Conservation (phyloP, 1,284 basidiomycete genomes). For the Termitomyces sp. region DNA sequence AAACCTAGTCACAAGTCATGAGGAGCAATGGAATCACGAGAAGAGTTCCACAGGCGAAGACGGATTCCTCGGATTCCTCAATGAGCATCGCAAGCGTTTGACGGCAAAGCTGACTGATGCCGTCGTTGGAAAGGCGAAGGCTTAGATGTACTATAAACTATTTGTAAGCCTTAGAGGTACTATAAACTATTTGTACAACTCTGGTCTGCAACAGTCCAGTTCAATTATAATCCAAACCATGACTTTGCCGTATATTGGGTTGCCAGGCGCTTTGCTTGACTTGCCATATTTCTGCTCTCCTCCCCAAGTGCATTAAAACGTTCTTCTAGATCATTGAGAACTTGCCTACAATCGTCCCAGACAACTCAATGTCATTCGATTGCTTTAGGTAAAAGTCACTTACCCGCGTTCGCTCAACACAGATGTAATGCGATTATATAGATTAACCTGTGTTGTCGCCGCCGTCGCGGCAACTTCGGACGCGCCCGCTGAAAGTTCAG, state of each 20-base stretch:
- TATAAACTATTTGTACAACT: neutral
- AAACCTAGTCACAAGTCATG: neutral
- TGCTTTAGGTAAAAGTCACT: slow-evolving; percentile 1
- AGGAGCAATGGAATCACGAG: slow-evolving; percentile 2
- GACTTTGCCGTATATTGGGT: slow-evolving; percentile 54
- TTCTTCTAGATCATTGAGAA: slow-evolving; percentile 55
- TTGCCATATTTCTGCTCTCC: slow-evolving; percentile 60
- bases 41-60: neutral
- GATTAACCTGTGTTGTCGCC: slow-evolving; percentile 32
- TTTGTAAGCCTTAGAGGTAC: no score
- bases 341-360: slow-evolving; percentile 36
- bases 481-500: slow-evolving; percentile 17
- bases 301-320: slow-evolving; percentile 56
- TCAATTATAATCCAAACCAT: slow-evolving; percentile 50
- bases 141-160: neutral
- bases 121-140: neutral
- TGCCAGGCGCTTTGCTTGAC: slow-evolving; percentile 61
- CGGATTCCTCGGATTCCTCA: neutral
- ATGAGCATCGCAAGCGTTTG: neutral
- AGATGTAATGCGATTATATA: slow-evolving; percentile 46
- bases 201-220: neutral
- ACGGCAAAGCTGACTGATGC: neutral
- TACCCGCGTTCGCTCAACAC: slow-evolving; percentile 63
- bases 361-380: neutral
- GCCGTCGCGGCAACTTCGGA: slow-evolving; percentile 30